A percentile compares a stretch with the other conserved stretches of the same genome.
These are phyloP conservation scores for Mallotus nudiflorus DNA, from an alignment of 345 rosid genomes.

Conservation along the genomic window DNA sequence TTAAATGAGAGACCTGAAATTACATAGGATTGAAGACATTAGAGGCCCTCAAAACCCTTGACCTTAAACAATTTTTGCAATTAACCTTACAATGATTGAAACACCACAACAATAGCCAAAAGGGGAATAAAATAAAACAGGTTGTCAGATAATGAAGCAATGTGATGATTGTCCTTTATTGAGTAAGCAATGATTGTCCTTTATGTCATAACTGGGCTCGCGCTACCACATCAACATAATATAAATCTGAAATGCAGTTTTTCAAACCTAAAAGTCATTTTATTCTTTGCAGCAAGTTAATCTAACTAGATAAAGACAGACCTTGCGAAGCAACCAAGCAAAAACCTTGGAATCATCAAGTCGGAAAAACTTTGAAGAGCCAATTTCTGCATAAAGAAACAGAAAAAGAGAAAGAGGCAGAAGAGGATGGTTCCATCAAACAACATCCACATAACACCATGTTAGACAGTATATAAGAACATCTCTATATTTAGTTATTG, in stretches of 20 bases:
- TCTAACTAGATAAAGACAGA: slow-evolving; percentile 29
- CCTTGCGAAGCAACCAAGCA: slow-evolving; percentile 80
- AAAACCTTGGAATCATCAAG: slow-evolving; percentile 79
- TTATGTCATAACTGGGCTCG: background rate
- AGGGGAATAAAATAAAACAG: background rate
- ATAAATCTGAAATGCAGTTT: slow-evolving; percentile 4
- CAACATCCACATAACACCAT: background rate
- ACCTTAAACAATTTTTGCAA: background rate
- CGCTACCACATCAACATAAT: slow-evolving; percentile 8
- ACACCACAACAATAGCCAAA: slow-evolving; percentile 2
- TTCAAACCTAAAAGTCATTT: background rate
- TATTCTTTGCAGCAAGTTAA: background rate
- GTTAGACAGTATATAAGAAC: background rate
- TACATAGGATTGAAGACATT: slow-evolving; percentile 9
- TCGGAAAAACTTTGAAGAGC: slow-evolving; percentile 73
- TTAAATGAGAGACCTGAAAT: slow-evolving; percentile 60
- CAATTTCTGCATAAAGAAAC: slow-evolving; percentile 54
- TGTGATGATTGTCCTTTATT: background rate
- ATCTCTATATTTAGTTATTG: background rate
- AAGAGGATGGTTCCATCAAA: background rate
- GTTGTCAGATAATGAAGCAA: background rate
- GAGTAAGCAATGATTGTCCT: background rate
- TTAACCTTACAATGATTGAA: background rate
- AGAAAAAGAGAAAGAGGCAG: slow-evolving; percentile 8
- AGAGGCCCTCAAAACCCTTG: background rate